Evolutionary conservation across 805 yeast species (phyloP).

Genomic region (Jamesozyma lodderae): DNA sequence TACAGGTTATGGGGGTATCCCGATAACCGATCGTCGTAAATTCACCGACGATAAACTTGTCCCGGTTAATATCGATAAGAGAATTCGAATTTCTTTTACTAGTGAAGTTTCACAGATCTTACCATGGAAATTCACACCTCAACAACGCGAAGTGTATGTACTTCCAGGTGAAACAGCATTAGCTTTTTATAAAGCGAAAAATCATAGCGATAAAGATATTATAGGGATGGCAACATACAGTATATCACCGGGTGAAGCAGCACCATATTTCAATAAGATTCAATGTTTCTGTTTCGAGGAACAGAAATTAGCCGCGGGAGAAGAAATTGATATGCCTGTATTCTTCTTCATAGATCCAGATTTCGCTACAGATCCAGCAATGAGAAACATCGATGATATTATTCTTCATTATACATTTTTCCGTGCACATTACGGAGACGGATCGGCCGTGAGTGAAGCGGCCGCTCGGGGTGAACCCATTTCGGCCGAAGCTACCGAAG

Average conservation of each 20-base stretch:
- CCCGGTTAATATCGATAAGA: slow-evolving; percentile 77
- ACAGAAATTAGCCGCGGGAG: slow-evolving; percentile 87
- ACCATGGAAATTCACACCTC: slow-evolving; percentile 94
- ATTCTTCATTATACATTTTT: slow-evolving; percentile 90
- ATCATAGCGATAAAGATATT: slow-evolving; percentile 75
- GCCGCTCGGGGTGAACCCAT: slow-evolving; percentile 11
- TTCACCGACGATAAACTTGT: slow-evolving; percentile 81
- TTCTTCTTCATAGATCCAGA: slow-evolving; percentile 96
- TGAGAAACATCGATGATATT: slow-evolving; percentile 84
- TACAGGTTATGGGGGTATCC: slow-evolving; percentile 95
- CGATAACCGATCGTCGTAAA: slow-evolving; percentile 71
- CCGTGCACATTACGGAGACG: slow-evolving; percentile 42
- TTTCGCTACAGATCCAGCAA: slow-evolving; percentile 82
- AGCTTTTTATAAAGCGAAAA: slow-evolving; percentile 90
- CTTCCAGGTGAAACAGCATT: slow-evolving; percentile 97
- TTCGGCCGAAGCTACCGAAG: slow-evolving; percentile 10
- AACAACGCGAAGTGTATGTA: slow-evolving; percentile 84
- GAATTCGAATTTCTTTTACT: slow-evolving; percentile 79
- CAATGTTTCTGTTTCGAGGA: slow-evolving; percentile 98
- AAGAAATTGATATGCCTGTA: slow-evolving; percentile 97
- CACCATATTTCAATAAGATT: slow-evolving; percentile 92
- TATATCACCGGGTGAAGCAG: slow-evolving; percentile 92
- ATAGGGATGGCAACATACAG: slow-evolving; percentile 98
- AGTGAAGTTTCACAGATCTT: slow-evolving; percentile 83
- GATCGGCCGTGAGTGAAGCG: slow-evolving; percentile 29